Evolutionary conservation across 331 rosid species (phyloP), one percentile per base, ranked within the genome.

Genomic region (Arachis monticola): DNA sequence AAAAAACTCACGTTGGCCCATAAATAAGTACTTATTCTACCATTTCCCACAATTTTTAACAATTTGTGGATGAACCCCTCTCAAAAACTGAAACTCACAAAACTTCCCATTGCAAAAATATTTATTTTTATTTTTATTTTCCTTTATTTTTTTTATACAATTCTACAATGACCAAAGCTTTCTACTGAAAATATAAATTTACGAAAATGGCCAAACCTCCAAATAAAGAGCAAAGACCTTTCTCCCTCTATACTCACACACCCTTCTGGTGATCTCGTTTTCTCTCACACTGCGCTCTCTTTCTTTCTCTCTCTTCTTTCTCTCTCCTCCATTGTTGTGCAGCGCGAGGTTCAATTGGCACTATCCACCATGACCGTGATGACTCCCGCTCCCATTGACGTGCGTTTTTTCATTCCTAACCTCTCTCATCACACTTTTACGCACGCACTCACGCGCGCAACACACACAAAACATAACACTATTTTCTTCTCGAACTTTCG

Each of bases 361-460:
- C 8, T 30, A 72, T 81, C 77, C 76, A 59, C 83, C 90, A 87
- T 85, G 90, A 89, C 95, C 41, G 87, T 89, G 57, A 73, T 85
- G 88, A 85, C 92, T 70, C 95, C 95, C 71, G 87, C 88, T 75
- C 90, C 94, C 81, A 75, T 89, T 76, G 92, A 89, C 67, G 95
- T 89, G 76, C 52, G 94, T 50, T 13, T 55, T 55, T 55, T 55
- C 8, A 2, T 35, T 64, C 30, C 5, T 59, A 58, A 77, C 82
- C 72, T 77, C 13, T n/a, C 7, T 52, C 22, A 9, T 55, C 60
- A 55, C 60, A 13, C 30, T 55, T 55, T 38, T 38, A 38, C 41
- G 41, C 41, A 38, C 30, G 58, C 31, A 7, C 31, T 9, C 60
- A 55, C 60, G 5, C 60, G 1, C 8, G 13, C 60, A 38, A 38